Conservation (phyloP, 108 stramenopile genomes). For the Phaeodactylum tricornutum region DNA sequence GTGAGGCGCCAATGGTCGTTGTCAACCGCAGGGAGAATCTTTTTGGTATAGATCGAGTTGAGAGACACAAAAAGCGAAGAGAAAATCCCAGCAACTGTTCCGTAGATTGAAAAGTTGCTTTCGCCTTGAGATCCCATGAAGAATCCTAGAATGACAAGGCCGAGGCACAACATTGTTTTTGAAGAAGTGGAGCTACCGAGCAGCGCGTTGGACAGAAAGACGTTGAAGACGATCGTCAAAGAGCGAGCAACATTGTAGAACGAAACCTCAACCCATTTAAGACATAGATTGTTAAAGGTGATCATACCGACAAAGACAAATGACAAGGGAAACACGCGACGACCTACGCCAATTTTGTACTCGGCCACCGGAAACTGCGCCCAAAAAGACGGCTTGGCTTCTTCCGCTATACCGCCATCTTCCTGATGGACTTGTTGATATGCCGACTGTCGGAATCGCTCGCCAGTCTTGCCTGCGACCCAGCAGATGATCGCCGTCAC, state of each 20-base stretch:
- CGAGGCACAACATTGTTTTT: conserved; percentile 66
- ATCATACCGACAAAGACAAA: conserved; percentile 94
- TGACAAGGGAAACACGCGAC: conserved; percentile 64
- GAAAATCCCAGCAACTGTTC: conserved; percentile 75
- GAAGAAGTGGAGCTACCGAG: conserved; percentile 62
- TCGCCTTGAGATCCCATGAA: conserved; percentile 82
- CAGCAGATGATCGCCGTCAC: conserved; percentile 79
- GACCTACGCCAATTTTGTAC: conserved; percentile 38
- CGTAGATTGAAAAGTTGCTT: conserved; percentile 70
- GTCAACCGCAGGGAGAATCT: conserved; percentile 74
- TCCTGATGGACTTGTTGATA: neutral
- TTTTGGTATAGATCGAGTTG: conserved; percentile 92
- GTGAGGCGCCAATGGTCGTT: conserved; percentile 91
- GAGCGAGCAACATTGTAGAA: conserved; percentile 95
- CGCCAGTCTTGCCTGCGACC: conserved; percentile 43
- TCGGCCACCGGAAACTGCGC: conserved; percentile 81
- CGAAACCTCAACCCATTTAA: conserved; percentile 91
- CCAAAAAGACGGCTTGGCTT: conserved; percentile 63
- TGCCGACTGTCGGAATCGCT: too few relatives aligned
- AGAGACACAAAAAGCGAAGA: conserved; percentile 89
- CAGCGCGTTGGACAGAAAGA: conserved; percentile 66
- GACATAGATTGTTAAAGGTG: conserved; percentile 91
- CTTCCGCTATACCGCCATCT: too few relatives aligned
- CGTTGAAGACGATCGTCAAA: conserved; percentile 94
- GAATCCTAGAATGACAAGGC: conserved; percentile 83